Evolutionary conservation across 306 rosid species (phyloP).

Genomic region (Vigna trinervia): DNA sequence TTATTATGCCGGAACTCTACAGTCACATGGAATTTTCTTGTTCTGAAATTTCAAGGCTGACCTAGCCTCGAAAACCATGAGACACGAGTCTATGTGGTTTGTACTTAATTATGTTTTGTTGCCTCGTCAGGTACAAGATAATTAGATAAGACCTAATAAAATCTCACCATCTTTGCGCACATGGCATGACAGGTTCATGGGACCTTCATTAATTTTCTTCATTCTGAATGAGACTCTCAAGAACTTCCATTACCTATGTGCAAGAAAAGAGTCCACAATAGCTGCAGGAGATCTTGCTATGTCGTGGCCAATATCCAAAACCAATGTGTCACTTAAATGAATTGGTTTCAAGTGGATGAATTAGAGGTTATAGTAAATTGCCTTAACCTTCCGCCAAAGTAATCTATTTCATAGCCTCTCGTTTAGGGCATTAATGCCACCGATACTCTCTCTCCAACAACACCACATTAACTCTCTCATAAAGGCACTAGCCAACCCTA

Average conservation of each 20-base stretch:
- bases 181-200: conserved; percentile 37
- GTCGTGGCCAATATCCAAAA: conserved; percentile 35
- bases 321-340: conserved; percentile 3
- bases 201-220: conserved; percentile 40
- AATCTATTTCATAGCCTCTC: conserved; percentile 41
- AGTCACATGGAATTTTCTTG: conserved; percentile 12
- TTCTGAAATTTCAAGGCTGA: conserved; percentile 8
- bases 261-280: conserved; percentile 37
- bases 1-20: conserved; percentile 27
- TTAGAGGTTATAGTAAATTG: conserved; percentile 50
- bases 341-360: conserved; percentile 28
- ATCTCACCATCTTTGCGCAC: conserved; percentile 21
- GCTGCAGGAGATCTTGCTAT: conserved; percentile 14
- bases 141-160: conserved; percentile 38
- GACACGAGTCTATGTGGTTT: conserved; percentile 9
- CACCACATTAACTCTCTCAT: conserved; percentile 34
- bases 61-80: conserved; percentile 13
- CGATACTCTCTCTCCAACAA: conserved; percentile 34
- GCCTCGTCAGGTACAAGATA: conserved; percentile 28
- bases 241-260: conserved; percentile 7
- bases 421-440: conserved; percentile 36
- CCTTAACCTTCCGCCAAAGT: conserved; percentile 55
- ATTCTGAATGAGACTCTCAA: conserved; percentile 34
- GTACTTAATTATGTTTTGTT: conserved; percentile 18
- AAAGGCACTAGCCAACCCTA: not conserved